These are phyloP conservation scores for Flaveria linearis DNA, from an alignment of 129 eudicot species.

Conservation along the genomic window DNA sequence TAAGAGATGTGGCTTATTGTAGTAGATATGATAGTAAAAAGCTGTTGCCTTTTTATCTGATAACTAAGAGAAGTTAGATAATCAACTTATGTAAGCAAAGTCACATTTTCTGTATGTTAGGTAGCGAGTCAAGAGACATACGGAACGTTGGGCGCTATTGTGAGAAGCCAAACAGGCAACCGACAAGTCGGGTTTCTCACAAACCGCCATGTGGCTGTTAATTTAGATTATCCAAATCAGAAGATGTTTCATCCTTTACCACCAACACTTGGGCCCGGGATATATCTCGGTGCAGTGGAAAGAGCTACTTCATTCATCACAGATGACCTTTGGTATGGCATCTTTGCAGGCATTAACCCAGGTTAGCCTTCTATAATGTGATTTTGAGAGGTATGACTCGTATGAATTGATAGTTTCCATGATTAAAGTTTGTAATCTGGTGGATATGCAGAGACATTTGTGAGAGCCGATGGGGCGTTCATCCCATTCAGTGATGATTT, in stretches of 20 bases:
- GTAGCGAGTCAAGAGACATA: constrained; percentile 97
- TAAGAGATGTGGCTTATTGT: constrained; percentile 16
- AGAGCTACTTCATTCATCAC: constrained; percentile 97
- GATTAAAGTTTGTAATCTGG: neutral
- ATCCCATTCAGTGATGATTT: constrained; percentile 95
- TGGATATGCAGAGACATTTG: constrained; percentile 82
- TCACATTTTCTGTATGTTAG: constrained; percentile 37
- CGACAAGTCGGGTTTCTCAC: constrained; percentile 94
- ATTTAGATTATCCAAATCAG: constrained; percentile 92
- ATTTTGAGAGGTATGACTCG: neutral
- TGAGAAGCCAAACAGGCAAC: constrained; percentile 96
- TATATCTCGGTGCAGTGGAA: constrained; percentile 95
- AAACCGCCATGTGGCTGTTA: constrained; percentile 95
- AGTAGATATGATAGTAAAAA: constrained; percentile 10
- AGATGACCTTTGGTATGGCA: constrained; percentile 97
- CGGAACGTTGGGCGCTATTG: constrained; percentile 96
- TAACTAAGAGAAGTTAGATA: neutral
- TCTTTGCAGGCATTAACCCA: constrained; percentile 94
- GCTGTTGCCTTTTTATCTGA: neutral
- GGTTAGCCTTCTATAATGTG: constrained; percentile 46
- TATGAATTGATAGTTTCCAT: neutral
- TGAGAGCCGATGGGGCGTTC: constrained; percentile 98
- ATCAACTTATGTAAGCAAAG: neutral
- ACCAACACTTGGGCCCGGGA: constrained; percentile 97
- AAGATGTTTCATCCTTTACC: constrained; percentile 99